Conservation (phyloP, 768 basidiomycete species). For the Hericium coralloides region DNA sequence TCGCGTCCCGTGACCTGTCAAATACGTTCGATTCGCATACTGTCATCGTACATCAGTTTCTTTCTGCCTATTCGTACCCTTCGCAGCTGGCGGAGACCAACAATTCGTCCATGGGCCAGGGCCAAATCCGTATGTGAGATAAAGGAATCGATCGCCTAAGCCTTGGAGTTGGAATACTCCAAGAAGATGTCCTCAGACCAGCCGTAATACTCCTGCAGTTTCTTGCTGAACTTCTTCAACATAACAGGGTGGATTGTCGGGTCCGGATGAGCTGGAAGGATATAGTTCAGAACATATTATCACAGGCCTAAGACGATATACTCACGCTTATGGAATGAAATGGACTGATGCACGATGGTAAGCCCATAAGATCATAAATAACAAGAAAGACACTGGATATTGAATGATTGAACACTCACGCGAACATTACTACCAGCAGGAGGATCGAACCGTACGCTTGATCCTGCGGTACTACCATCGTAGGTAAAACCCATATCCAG, state of each 20-base stretch:
- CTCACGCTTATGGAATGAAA: conserved; percentile 25
- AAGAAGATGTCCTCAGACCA: conserved; percentile 20
- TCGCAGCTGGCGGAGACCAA: too few relatives aligned
- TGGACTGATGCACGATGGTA: conserved; percentile 8
- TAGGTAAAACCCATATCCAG: conserved; percentile 21
- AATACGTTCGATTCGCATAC: too few relatives aligned
- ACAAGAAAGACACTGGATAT: neutral
- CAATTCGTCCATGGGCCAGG: too few relatives aligned
- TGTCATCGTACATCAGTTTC: neutral
- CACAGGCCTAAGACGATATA: neutral
- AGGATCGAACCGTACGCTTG: conserved; percentile 24
- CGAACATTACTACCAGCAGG: conserved; percentile 12
- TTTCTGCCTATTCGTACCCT: neutral
- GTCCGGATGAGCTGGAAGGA: conserved; percentile 20
- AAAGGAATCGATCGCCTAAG: too few relatives aligned
- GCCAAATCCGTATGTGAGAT: too few relatives aligned
- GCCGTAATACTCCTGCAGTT: conserved; percentile 20
- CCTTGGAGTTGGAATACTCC: conserved; percentile 1
- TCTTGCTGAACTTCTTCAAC: conserved; percentile 18
- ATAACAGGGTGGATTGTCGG: conserved; percentile 18
- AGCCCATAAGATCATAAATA: neutral
- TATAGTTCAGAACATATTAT: neutral
- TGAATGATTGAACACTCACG: neutral
- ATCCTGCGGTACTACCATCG: conserved; percentile 22
- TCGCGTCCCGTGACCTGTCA: too few relatives aligned